Evolutionary conservation across 208 protist species (phyloP).

Genomic region (Wallacemonas sp.): DNA sequence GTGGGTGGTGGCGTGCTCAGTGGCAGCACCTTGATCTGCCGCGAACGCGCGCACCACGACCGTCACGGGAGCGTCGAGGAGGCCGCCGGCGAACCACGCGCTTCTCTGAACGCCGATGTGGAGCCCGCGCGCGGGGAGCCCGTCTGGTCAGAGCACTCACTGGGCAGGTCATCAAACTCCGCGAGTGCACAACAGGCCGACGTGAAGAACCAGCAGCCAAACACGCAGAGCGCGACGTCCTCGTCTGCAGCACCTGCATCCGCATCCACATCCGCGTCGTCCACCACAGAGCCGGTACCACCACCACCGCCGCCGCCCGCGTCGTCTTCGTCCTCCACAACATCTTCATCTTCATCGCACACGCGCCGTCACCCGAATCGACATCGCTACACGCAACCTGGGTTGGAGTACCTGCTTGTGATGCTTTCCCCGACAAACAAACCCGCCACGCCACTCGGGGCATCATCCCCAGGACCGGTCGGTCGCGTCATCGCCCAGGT

Average conservation of each 20-base stretch:
- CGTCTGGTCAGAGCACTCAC: background rate
- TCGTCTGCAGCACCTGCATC: no score
- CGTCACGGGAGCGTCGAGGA: background rate
- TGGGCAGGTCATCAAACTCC: no score
- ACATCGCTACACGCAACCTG: conserved; percentile 9
- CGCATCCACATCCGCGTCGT: conserved; percentile 1
- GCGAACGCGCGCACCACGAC: background rate
- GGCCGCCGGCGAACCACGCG: no score
- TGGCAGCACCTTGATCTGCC: background rate
- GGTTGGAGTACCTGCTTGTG: conserved; percentile 3
- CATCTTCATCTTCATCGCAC: background rate
- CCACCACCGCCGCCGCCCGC: background rate
- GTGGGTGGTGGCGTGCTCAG: no score
- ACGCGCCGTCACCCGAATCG: background rate
- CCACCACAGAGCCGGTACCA: background rate
- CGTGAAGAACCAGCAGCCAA: no score
- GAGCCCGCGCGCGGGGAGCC: background rate
- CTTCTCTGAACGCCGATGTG: no score
- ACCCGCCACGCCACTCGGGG: background rate
- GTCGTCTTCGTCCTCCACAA: background rate
- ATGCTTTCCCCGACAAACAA: background rate
- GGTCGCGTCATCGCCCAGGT: conserved; percentile 81
- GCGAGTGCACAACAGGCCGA: background rate
- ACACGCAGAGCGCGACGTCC: no score
- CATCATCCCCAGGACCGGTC: conserved; percentile 5